phyloP scores from a whole-genome alignment of 768 basidiomycete genomes.

The Crepidotus variabilis region DNA sequence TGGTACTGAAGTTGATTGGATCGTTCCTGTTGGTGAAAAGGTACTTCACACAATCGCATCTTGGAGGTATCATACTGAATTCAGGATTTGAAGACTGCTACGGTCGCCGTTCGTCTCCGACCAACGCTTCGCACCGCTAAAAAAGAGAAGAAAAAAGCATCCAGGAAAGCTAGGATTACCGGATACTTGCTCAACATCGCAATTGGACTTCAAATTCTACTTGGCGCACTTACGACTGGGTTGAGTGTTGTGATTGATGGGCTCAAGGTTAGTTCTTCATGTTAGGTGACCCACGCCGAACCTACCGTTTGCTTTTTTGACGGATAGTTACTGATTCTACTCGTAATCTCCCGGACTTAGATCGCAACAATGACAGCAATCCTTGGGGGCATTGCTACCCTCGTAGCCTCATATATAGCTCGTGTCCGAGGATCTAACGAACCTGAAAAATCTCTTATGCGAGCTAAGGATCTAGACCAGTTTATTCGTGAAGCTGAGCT shows the following conservation, averaged over 20 bases:
- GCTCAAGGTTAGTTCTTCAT: constrained; percentile 27
- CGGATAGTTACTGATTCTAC: background rate
- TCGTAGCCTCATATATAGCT: constrained; percentile 73
- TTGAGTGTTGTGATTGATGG: constrained; percentile 43
- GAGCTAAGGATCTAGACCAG: constrained; percentile 56
- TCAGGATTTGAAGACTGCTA: constrained; percentile 17
- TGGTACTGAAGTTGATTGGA: constrained; percentile 7
- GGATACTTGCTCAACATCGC: constrained; percentile 40
- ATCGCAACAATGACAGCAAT: constrained; percentile 33
- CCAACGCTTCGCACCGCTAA: constrained; percentile 50
- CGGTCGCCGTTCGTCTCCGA: constrained; percentile 47
- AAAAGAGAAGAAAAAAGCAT: constrained; percentile 42
- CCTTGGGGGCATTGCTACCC: constrained; percentile 58
- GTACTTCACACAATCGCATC: background rate
- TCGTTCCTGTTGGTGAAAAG: constrained; percentile 7
- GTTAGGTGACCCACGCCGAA: too few species aligned
- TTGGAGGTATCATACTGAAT: background rate
- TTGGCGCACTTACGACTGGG: constrained; percentile 68
- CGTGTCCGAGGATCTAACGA: constrained; percentile 65
- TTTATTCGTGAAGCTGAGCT: constrained; percentile 58
- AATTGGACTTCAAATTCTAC: constrained; percentile 58
- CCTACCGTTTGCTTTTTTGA: background rate
- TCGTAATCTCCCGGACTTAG: constrained; percentile 13
- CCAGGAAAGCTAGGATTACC: constrained; percentile 39
- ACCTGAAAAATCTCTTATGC: constrained; percentile 53